Evolutionary conservation across 108 stramenopile species (phyloP).

Genomic region (Schizochytrium sp.): DNA sequence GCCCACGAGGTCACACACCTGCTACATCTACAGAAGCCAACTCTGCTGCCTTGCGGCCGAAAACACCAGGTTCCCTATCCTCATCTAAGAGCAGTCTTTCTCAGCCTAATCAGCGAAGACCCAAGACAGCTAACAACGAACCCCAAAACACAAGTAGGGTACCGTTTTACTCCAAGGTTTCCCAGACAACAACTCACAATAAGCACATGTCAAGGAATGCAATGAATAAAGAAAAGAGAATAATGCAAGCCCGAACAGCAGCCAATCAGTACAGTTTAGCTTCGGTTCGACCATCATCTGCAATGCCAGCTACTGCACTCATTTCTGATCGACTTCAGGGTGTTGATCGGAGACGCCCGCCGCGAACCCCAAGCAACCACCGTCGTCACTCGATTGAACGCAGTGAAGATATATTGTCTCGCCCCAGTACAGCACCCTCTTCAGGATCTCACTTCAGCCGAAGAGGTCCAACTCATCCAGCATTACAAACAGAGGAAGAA

Average conservation of each 20-base stretch:
- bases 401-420: not conserved
- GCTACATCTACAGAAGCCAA: too few relatives aligned
- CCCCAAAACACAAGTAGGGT: not conserved
- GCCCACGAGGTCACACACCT: too few relatives aligned
- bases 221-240: constrained; percentile 8
- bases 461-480: not conserved
- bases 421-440: not conserved
- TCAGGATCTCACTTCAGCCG: too few relatives aligned
- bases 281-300: not conserved
- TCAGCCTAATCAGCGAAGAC: not conserved
- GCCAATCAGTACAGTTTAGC: not conserved
- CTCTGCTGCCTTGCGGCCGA: too few relatives aligned
- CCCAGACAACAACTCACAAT: constrained; percentile 9
- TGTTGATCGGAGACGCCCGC: not conserved
- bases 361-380: not conserved
- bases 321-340: not conserved
- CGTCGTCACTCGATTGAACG: not conserved
- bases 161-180: constrained; percentile 35
- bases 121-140: not conserved
- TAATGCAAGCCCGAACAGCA: not conserved
- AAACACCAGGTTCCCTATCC: too few relatives aligned
- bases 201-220: constrained; percentile 35
- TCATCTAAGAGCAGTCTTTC: too few relatives aligned
- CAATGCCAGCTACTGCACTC: not conserved
- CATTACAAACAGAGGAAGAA: constrained; percentile 34